phyloP scores from a whole-genome alignment of 202 grass and related monocot genomes.

The Panicum virgatum region DNA sequence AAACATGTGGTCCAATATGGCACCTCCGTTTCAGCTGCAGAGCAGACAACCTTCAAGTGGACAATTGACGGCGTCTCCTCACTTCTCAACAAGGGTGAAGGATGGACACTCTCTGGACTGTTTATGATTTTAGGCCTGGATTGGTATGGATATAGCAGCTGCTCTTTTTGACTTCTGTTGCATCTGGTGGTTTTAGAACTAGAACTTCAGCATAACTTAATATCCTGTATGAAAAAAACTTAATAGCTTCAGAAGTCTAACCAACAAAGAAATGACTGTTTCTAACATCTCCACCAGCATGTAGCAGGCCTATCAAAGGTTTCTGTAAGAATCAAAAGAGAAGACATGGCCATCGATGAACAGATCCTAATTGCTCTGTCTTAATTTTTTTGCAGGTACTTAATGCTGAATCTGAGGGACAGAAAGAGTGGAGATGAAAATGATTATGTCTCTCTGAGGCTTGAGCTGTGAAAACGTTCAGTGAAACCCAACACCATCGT shows the following conservation, averaged over 20 bases:
- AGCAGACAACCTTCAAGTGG: slow-evolving; percentile 21
- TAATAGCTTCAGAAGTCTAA: too few species aligned
- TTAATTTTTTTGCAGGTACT: slow-evolving; percentile 29
- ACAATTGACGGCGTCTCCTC: slow-evolving; percentile 21
- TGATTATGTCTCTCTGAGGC: slow-evolving; percentile 33
- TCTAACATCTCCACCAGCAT: too few species aligned
- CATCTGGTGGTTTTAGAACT: too few species aligned
- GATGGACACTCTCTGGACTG: slow-evolving; percentile 28
- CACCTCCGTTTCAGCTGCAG: background rate
- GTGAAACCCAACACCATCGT: background rate
- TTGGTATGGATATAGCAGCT: background rate
- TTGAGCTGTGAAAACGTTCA: background rate
- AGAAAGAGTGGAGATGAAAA: background rate
- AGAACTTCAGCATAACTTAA: too few species aligned
- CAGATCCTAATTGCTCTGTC: background rate
- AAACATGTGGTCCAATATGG: background rate
- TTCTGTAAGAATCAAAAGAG: background rate
- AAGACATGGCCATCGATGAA: background rate
- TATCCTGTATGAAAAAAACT: too few species aligned
- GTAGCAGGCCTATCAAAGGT: background rate
- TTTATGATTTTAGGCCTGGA: slow-evolving; percentile 8
- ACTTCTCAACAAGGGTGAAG: slow-evolving; percentile 16
- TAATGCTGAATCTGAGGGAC: slow-evolving; percentile 31
- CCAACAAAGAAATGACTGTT: too few species aligned
- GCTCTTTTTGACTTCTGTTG: too few species aligned